Evolutionary conservation across 177 flowering plant species (phyloP).

Genomic region (Vitis hybrid): DNA sequence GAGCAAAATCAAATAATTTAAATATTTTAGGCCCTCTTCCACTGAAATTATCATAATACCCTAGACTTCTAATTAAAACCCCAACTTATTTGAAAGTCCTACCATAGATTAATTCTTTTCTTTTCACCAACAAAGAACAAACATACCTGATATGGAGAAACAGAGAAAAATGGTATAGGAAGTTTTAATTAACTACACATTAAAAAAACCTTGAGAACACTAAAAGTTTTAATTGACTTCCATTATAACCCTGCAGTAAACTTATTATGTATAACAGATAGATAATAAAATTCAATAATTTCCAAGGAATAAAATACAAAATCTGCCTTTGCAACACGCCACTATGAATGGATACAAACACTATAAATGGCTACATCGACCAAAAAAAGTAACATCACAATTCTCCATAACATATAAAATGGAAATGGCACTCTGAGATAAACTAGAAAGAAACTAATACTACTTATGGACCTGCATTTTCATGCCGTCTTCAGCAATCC

Average conservation of each 20-base stretch:
- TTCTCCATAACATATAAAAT: not conserved
- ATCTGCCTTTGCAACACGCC: not conserved
- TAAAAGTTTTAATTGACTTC: slow-evolving; percentile 33
- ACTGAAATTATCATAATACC: too few relatives aligned
- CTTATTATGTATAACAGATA: not conserved
- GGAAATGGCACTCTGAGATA: not conserved
- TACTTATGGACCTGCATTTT: slow-evolving; percentile 59
- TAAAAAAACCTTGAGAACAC: too few relatives aligned
- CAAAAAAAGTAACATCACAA: too few relatives aligned
- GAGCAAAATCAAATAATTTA: too few relatives aligned
- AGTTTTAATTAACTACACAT: too few relatives aligned
- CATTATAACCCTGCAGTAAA: slow-evolving; percentile 49
- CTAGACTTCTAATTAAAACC: too few relatives aligned
- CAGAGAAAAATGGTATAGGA: too few relatives aligned
- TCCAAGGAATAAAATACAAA: not conserved
- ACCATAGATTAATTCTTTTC: too few relatives aligned
- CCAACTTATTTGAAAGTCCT: too few relatives aligned
- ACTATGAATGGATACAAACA: not conserved
- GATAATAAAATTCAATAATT: not conserved
- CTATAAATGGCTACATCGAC: not conserved
- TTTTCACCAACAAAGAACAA: too few relatives aligned
- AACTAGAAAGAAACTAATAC: not conserved
- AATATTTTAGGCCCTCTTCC: too few relatives aligned
- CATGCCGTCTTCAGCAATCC: slow-evolving; percentile 83
- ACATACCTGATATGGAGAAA: too few relatives aligned